Evolutionary conservation across 176 grass and related monocot species (phyloP), one percentile per base, ranked within the genome.

Genomic region (Lolium rigidum): DNA sequence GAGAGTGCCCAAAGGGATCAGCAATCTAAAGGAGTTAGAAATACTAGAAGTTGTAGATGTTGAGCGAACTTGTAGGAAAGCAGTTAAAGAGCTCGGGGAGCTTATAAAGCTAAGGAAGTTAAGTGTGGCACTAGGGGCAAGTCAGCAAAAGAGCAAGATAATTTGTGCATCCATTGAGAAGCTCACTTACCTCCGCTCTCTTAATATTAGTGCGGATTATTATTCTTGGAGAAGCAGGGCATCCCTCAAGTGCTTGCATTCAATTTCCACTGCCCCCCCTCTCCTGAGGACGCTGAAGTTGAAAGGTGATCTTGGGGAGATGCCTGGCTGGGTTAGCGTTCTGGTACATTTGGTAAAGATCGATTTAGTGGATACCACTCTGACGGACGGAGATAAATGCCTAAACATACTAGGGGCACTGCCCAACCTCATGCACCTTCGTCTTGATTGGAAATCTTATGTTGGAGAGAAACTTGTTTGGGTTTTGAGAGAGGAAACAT

Each of bases 361-460:
- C 24, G 0, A 72, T 0, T 80, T 86, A 16, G 0, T 0, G 3
- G 0, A 1, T 9, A 62, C 52, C 37, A 0, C 1, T 0, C 10
- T 80, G 2, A 80, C 38, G 55, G 66, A 80, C 9, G 9, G 48
- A 0, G 54, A 20, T 56, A 41, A 52, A 2, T 16, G 12, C n/a
- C 21, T 60, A 1, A 10, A 9, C 18, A 60, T 21, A 60, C 7
- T 82, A 6, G 22, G 65, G 1, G 1, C 51, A 48, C 48, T 82
- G 60, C 86, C 79, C 11, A 77, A 58, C 7, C 58, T 87, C 6
- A 17, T 48, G 15, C 22, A 2, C 16, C 59, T 87, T 57, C 0
- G 2, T 17, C 59, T 76, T 76, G 0, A 0, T 13, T 0, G 0
- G 0, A 0, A 0, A 0, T 46, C 70, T 47, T 77, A 56, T 8